These are phyloP conservation scores for Schizosaccharomyces versatilis DNA, from an alignment of 1,139 yeast species.

Conservation along the genomic window DNA sequence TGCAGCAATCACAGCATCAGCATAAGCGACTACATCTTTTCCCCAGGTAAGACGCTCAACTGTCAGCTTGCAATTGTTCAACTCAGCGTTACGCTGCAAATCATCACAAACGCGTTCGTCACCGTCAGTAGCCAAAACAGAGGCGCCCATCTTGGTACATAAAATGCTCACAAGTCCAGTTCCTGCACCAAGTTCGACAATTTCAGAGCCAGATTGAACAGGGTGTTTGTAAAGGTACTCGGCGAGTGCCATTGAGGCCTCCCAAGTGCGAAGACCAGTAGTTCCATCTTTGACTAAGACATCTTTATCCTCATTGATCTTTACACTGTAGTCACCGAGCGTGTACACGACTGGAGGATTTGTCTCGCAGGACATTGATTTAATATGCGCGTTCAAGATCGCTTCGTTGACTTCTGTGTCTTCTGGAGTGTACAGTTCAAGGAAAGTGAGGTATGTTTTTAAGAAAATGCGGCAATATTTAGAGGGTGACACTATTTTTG, in stretches of 20 bases:
- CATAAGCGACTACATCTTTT: not conserved
- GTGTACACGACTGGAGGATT: not conserved
- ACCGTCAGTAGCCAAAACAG: conserved; percentile 52
- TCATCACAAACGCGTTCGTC: conserved; percentile 39
- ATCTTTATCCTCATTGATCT: not conserved
- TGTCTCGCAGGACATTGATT: not conserved
- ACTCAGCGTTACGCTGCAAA: conserved; percentile 22
- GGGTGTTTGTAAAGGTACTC: conserved; percentile 22
- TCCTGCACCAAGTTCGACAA: conserved; percentile 71
- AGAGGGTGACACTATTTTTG: not conserved
- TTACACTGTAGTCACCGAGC: not conserved
- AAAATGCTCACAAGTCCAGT: conserved; percentile 66
- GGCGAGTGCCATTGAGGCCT: conserved; percentile 56
- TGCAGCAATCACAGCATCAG: not conserved
- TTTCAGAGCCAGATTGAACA: not conserved
- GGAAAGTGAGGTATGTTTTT: not conserved
- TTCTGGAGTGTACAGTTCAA: not conserved
- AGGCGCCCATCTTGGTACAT: conserved; percentile 18
- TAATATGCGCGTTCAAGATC: not conserved
- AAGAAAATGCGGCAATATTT: not conserved
- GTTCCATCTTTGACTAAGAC: conserved; percentile 28
- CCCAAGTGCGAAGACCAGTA: conserved; percentile 87
- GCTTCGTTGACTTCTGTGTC: not conserved
- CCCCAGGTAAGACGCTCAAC: not conserved
- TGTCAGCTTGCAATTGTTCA: not conserved